Evolutionary conservation across 495 filamentous ascomycete genomes (phyloP).

Genomic region (Neurospora intermedia): DNA sequence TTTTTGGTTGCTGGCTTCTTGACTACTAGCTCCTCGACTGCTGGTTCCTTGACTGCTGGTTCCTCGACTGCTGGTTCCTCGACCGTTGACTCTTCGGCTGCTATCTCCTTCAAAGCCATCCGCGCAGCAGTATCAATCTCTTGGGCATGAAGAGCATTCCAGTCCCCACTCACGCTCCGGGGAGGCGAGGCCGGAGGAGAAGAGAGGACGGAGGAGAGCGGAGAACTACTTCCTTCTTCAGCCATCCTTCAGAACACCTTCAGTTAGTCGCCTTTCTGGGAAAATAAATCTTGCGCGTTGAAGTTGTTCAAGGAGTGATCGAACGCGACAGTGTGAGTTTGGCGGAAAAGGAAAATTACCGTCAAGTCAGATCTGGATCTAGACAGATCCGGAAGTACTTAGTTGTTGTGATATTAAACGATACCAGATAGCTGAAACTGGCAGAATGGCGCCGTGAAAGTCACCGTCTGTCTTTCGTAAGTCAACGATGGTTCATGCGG

Average conservation of each 20-base stretch:
- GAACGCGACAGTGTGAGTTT: neutral
- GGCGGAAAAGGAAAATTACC: neutral
- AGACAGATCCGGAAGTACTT: neutral
- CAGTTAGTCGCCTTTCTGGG: neutral
- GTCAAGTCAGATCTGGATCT: neutral
- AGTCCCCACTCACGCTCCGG: neutral
- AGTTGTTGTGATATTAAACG: neutral
- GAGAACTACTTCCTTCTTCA: neutral
- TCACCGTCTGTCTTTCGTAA: neutral
- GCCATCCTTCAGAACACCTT: neutral
- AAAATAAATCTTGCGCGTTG: neutral
- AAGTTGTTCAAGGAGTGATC: neutral
- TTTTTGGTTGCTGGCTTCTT: neutral
- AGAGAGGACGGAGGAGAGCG: neutral
- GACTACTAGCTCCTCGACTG: neutral
- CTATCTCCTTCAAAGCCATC: neutral
- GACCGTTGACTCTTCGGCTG: neutral
- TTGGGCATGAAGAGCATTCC: neutral
- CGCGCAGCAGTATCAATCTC: neutral
- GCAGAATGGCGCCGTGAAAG: neutral
- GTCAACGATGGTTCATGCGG: neutral
- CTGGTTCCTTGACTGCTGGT: neutral
- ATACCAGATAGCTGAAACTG: neutral
- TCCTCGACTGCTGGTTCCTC: neutral
- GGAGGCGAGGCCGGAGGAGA: neutral